Percentiles rank a stretch among this genome's conserved stretches.
Conservation (phyloP, 2,329 filamentous ascomycete genomes). For the Trichoderma sp. region DNA sequence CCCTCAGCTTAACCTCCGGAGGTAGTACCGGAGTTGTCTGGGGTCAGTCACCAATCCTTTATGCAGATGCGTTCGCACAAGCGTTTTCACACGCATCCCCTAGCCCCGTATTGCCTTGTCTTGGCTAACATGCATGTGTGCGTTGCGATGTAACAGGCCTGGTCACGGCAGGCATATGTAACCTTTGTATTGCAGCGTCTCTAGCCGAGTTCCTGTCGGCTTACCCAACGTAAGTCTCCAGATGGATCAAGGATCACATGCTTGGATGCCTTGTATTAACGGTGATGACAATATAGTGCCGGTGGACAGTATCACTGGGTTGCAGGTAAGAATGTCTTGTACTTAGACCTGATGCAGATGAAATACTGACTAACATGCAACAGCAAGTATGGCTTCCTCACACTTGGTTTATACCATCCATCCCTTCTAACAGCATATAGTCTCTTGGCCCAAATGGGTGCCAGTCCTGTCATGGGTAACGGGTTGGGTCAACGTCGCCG, state of each 20-base stretch:
- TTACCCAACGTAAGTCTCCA: constrained; percentile 43
- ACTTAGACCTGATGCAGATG: constrained; percentile 52
- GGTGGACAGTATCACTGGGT: constrained; percentile 71
- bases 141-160: constrained; percentile 25
- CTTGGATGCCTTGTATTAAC: not conserved
- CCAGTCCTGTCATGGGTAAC: constrained; percentile 34
- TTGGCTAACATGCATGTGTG: constrained; percentile 1
- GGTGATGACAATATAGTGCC: constrained; percentile 30
- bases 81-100: not conserved
- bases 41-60: constrained; percentile 43
- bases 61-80: not conserved
- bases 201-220: constrained; percentile 69
- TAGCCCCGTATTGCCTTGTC: not conserved
- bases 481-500: constrained; percentile 65
- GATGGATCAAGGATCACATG: not conserved
- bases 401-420: not conserved
- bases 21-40: constrained; percentile 68
- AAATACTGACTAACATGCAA: constrained; percentile 36
- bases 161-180: constrained; percentile 36
- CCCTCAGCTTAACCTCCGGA: constrained; percentile 60
- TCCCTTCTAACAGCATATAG: not conserved
- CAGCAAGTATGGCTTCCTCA: constrained; percentile 13
- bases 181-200: constrained; percentile 55
- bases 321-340: constrained; percentile 49
- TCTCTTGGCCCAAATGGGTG: constrained; percentile 28